A percentile compares a stretch with the other conserved stretches of the same genome.
Evolutionary conservation across 2,329 filamentous ascomycete species (phyloP).

Genomic region (Alternaria gansuensis): DNA sequence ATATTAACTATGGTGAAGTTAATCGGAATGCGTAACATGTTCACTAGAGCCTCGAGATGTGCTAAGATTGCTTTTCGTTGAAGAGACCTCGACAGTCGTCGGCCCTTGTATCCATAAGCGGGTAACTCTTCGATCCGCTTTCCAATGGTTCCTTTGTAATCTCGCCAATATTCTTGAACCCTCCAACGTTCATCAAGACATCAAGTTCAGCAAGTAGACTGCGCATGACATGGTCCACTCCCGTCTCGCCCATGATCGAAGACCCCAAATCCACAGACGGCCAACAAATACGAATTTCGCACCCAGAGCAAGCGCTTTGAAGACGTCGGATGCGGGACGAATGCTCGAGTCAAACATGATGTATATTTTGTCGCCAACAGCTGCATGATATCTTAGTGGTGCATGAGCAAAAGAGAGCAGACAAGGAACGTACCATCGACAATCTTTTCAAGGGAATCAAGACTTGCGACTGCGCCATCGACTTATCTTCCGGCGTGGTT

Average conservation of each 20-base stretch:
- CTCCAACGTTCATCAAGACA: slow-evolving; percentile 68
- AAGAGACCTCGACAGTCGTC: neutral
- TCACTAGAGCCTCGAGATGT: neutral
- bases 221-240: slow-evolving; percentile 69
- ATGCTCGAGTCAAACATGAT: slow-evolving; percentile 70
- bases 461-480: slow-evolving; percentile 66
- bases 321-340: slow-evolving; percentile 65
- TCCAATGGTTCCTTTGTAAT: slow-evolving; percentile 57
- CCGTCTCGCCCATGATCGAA: slow-evolving; percentile 69
- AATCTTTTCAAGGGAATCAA: slow-evolving; percentile 69
- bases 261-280: slow-evolving; percentile 67
- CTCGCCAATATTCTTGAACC: slow-evolving; percentile 62
- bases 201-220: slow-evolving; percentile 69
- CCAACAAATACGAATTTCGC: slow-evolving; percentile 71
- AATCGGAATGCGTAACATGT: neutral
- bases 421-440: slow-evolving; percentile 54
- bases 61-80: neutral
- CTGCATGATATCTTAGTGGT: slow-evolving; percentile 31
- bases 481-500: slow-evolving; percentile 77
- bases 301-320: slow-evolving; percentile 69
- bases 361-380: slow-evolving; percentile 61
- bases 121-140: slow-evolving; percentile 36
- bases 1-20: neutral
- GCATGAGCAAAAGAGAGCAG: neutral
- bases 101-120: slow-evolving; percentile 25